These are phyloP conservation scores for Luffa aegyptiaca DNA, from an alignment of 306 rosid genomes.

Conservation along the genomic window DNA sequence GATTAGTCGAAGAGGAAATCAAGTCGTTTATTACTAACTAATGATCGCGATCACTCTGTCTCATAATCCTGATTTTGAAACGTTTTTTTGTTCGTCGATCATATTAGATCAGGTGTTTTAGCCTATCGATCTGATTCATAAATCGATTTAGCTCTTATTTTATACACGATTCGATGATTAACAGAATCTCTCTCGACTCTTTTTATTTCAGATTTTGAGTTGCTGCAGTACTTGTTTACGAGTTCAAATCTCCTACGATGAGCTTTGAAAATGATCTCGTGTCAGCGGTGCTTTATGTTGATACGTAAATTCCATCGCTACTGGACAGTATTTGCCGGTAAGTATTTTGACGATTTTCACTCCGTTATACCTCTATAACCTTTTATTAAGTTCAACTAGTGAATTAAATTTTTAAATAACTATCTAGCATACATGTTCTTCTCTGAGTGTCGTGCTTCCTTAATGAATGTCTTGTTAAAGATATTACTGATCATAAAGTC, in stretches of 20 bases:
- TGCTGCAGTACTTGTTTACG: neutral
- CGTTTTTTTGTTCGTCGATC: neutral
- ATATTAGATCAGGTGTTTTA: neutral
- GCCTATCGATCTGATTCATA: neutral
- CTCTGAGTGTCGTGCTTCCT: neutral
- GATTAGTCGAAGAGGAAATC: neutral
- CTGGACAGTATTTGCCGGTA: neutral
- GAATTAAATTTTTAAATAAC: neutral
- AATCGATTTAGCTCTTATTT: neutral
- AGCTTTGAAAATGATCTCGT: neutral
- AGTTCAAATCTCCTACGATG: neutral
- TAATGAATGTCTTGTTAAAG: neutral
- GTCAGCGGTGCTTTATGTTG: neutral
- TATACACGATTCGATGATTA: neutral
- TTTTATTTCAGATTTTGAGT: neutral
- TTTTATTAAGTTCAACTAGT: neutral
- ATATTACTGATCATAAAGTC: neutral
- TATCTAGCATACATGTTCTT: neutral
- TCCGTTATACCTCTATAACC: neutral
- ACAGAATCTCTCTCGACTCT: neutral
- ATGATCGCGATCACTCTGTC: neutral
- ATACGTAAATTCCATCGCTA: neutral
- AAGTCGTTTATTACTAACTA: neutral
- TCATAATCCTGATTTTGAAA: neutral
- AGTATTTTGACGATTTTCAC: neutral